Percentiles rank a stretch among this genome's conserved stretches.
These are phyloP conservation scores for Saccharum officinarum DNA, from an alignment of 176 grass and related monocot genomes.

Conservation along the genomic window DNA sequence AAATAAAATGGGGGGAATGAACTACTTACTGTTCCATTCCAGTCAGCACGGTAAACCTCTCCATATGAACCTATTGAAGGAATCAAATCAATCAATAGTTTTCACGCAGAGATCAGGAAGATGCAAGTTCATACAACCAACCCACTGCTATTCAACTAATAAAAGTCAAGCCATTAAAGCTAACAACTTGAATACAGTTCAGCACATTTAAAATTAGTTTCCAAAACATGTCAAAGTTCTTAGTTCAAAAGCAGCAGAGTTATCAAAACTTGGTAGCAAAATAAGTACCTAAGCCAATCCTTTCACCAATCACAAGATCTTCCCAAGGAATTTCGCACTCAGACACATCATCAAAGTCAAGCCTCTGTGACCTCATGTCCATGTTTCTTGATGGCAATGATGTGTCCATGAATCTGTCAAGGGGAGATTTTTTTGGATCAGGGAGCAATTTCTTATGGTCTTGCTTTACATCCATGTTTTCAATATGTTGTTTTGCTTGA, in stretches of 20 bases:
- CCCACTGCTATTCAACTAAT: constrained; percentile 17
- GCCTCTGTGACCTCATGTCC: constrained; percentile 58
- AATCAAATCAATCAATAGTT: constrained; percentile 44
- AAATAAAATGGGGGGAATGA: neutral
- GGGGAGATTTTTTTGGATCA: constrained; percentile 59
- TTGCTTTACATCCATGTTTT: constrained; percentile 52
- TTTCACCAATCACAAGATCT: constrained; percentile 95
- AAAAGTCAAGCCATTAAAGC: constrained; percentile 17
- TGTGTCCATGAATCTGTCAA: constrained; percentile 68
- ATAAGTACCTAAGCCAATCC: constrained; percentile 97
- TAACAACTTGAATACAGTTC: constrained; percentile 25
- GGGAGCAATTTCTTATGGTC: constrained; percentile 51
- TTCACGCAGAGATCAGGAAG: constrained; percentile 1
- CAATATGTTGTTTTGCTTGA: constrained; percentile 35
- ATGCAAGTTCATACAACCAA: constrained; percentile 23
- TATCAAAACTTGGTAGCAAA: constrained; percentile 35
- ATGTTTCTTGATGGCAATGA: constrained; percentile 45
- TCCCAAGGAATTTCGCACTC: constrained; percentile 98
- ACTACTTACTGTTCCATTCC: constrained; percentile 89
- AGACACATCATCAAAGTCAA: constrained; percentile 96
- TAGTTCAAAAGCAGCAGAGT: constrained; percentile 22
- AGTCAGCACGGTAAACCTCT: constrained; percentile 99
- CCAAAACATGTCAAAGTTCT: constrained; percentile 19
- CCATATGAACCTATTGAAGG: constrained; percentile 87
- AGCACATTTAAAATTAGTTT: constrained; percentile 23